A percentile compares a stretch with the other conserved stretches of the same genome.
These are phyloP conservation scores for Penstemon eatonii DNA, from an alignment of 257 asterid genomes.

Conservation along the genomic window DNA sequence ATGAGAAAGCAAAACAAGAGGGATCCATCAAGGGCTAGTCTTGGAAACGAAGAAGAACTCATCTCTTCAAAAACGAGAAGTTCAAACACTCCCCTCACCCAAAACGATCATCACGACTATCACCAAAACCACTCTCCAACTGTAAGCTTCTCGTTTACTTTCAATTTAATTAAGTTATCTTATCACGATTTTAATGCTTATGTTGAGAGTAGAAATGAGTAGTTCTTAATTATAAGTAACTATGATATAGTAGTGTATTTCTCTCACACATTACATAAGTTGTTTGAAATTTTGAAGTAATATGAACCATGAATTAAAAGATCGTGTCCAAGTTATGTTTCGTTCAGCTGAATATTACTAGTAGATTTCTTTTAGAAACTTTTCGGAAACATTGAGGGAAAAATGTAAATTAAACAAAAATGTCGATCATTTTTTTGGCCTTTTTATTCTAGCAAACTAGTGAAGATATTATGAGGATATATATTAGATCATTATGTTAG, in stretches of 20 bases:
- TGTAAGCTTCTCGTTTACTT: slow-evolving; percentile 37
- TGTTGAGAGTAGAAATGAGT: background rate
- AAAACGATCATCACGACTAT: slow-evolving; percentile 39
- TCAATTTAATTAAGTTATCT: background rate
- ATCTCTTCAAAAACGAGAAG: slow-evolving; percentile 46
- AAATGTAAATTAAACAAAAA: too few species aligned
- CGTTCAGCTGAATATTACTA: too few species aligned
- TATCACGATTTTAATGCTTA: background rate
- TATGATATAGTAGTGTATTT: background rate
- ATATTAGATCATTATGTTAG: too few species aligned
- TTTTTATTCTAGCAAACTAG: too few species aligned
- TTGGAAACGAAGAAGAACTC: slow-evolving; percentile 85
- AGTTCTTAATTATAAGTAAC: background rate
- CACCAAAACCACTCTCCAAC: slow-evolving; percentile 66
- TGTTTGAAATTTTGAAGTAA: background rate
- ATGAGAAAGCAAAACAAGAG: slow-evolving; percentile 88
- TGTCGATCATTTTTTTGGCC: too few species aligned
- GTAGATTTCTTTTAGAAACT: too few species aligned
- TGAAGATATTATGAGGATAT: too few species aligned
- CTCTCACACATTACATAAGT: slow-evolving; percentile 9
- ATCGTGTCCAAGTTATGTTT: too few species aligned
- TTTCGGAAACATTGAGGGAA: too few species aligned
- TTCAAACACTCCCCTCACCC: slow-evolving; percentile 31
- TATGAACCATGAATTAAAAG: too few species aligned
- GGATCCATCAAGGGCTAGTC: slow-evolving; percentile 86